Evolutionary conservation across 441 rosid species (phyloP).

Genomic region (Brassica balearica): DNA sequence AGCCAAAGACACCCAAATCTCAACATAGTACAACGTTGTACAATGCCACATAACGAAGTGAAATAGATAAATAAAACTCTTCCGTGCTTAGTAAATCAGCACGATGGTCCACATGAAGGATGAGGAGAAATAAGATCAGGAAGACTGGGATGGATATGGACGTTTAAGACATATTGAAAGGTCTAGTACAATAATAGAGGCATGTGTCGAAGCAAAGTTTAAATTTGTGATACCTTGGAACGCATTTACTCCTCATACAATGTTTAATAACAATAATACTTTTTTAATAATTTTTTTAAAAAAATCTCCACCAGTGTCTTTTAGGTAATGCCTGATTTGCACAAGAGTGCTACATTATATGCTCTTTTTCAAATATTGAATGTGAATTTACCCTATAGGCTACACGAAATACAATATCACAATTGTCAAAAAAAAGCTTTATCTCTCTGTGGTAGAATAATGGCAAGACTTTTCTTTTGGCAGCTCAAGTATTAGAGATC

Average conservation of each 20-base stretch:
- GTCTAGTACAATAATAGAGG: background rate
- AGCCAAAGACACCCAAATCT: too few relatives aligned
- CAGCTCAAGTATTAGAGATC: constrained; percentile 1
- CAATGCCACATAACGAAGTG: background rate
- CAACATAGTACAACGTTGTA: too few relatives aligned
- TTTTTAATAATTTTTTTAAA: background rate
- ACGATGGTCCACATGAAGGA: too few relatives aligned
- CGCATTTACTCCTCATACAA: background rate
- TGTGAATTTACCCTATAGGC: constrained; percentile 25
- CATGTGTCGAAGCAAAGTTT: background rate
- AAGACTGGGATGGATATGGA: background rate
- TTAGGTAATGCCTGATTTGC: background rate
- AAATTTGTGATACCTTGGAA: background rate
- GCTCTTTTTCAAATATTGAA: background rate
- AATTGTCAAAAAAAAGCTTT: constrained; percentile 20
- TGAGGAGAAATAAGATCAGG: background rate
- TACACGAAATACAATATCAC: constrained; percentile 32
- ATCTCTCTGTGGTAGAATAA: constrained; percentile 33
- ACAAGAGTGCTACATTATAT: background rate
- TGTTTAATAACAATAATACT: background rate
- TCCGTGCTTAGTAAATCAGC: too few relatives aligned
- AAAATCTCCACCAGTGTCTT: background rate
- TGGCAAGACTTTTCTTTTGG: background rate
- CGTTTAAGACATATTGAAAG: background rate
- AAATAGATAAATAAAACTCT: too few relatives aligned